Base-by-base conservation (phyloP, 2,329 filamentous ascomycete genomes). In the Ascochyta koolunga region DNA sequence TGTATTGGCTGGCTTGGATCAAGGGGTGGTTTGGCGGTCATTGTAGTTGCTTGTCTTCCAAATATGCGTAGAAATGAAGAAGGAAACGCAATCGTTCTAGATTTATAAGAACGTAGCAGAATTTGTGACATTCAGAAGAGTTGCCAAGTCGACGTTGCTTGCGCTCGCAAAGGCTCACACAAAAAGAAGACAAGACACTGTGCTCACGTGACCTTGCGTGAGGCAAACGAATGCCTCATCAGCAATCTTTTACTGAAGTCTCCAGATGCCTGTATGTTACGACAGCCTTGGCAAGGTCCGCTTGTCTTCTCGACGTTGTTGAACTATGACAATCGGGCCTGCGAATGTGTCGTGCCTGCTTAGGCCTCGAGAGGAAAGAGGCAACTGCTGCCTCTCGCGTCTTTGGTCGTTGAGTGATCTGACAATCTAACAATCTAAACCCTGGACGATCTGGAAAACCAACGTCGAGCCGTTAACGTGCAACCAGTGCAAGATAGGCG, bases 1-100 rank as follows among this genome's bases (percentile, higher is more conserved):
- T 75, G 70, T 13, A 77, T 61, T 16, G 64, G 60, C 16, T 46
- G 33, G 31, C 3, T 33, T 18, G 25, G 54, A 10, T 42, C 27
- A 10, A 45, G 10, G 15, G 25, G 21, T 15, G 27, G 36, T 33
- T 46, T 52, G 24, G 56, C 37, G 19, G 60, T 53, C 65, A 64
- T 67, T 43, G 54, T 58, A 15, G 25, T 49, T 31, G 19, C 15
- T 19, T 21, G 29, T 19, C 13, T 21, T 21, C 16, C 22, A 18
- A 37, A 13, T 2, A 2, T 11, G 35, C 35, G 18, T 21, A 10
- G 16, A 22, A 5, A 3, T 22, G 11, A 21, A 22, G 8, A 15
- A 6, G 18, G 18, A 3, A 22, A 21, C 13, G 35, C 18, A 21
- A 10, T 37, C 9, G 10, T 2, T 9, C 18, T 21, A 7, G 22